A percentile compares a stretch with the other conserved stretches of the same genome.
Evolutionary conservation across 106 monocot genomes (phyloP).

Genomic region (Posidonia australis): DNA sequence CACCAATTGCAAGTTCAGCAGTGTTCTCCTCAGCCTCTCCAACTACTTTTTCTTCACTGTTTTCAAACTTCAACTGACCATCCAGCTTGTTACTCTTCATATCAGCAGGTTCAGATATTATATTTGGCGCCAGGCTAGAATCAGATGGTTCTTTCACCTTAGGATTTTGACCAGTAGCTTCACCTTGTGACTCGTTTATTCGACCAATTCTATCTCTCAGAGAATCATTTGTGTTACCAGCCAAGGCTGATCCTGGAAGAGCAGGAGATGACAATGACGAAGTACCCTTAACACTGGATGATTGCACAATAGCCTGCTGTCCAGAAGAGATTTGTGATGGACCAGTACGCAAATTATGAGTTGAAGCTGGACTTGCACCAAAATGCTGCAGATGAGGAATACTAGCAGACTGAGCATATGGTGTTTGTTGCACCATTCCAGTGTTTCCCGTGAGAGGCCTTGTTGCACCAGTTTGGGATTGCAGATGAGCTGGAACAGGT

Average conservation of each 20-base stretch:
- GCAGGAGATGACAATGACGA: not conserved
- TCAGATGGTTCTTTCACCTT: slow-evolving; percentile 10
- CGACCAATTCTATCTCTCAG: slow-evolving; percentile 13
- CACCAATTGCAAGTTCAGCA: not conserved
- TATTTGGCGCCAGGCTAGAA: not conserved
- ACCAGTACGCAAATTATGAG: not conserved
- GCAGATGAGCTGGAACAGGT: slow-evolving; percentile 18
- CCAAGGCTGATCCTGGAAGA: slow-evolving; percentile 2
- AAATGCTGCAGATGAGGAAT: not conserved
- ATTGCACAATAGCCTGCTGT: not conserved
- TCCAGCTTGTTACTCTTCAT: slow-evolving; percentile 8
- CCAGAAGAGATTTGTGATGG: slow-evolving; percentile 3
- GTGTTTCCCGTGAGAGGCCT: not conserved
- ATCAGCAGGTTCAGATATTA: slow-evolving; percentile 10
- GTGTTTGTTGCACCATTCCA: slow-evolving; percentile 7
- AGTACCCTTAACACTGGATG: not conserved
- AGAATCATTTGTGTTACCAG: slow-evolving; percentile 10
- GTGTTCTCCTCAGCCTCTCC: slow-evolving; percentile 10
- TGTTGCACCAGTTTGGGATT: not conserved
- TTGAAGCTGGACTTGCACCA: not conserved
- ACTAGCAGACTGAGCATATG: not conserved
- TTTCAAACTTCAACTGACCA: not conserved
- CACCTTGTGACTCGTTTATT: not conserved
- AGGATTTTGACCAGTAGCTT: slow-evolving; percentile 4
- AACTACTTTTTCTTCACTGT: slow-evolving; percentile 13